A percentile compares a stretch with the other conserved stretches of the same genome.
Evolutionary conservation across 2,329 filamentous ascomycete species (phyloP).

Genomic region (Pestalotiopsis sp.): DNA sequence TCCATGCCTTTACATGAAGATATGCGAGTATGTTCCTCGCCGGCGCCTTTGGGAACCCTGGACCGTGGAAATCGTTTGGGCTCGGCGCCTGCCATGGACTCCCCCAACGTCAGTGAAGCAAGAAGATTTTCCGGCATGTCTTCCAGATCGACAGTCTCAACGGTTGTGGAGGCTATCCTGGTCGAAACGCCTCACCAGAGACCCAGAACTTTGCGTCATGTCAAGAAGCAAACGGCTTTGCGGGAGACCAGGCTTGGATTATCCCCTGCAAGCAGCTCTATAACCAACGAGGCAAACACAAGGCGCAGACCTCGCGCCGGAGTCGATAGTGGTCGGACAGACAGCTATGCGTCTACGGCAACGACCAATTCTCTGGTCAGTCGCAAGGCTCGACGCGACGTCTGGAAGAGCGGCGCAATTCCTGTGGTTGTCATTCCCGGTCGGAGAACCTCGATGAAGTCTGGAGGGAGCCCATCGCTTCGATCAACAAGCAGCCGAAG

Average conservation of each 20-base stretch:
- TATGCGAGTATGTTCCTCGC: slow-evolving; percentile 40
- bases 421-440: slow-evolving; percentile 66
- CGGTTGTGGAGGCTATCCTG: slow-evolving; percentile 60
- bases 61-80: slow-evolving; percentile 31
- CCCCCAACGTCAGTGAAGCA: slow-evolving; percentile 44
- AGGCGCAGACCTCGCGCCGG: slow-evolving; percentile 31
- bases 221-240: slow-evolving; percentile 52
- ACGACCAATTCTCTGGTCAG: slow-evolving; percentile 55
- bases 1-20: slow-evolving; percentile 49
- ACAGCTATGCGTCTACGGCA: slow-evolving; percentile 52
- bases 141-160: slow-evolving; percentile 55
- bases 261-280: slow-evolving; percentile 43
- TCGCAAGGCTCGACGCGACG: slow-evolving; percentile 57
- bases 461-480: slow-evolving; percentile 54
- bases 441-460: slow-evolving; percentile 55
- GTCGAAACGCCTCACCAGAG: slow-evolving; percentile 52
- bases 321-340: slow-evolving; percentile 35
- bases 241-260: slow-evolving; percentile 45
- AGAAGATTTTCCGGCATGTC: slow-evolving; percentile 58
- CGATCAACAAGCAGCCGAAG: slow-evolving; percentile 63
- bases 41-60: slow-evolving; percentile 24
- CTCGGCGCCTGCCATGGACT: slow-evolving; percentile 39
- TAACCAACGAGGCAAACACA: slow-evolving; percentile 34
- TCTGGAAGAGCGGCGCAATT: slow-evolving; percentile 62
- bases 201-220: slow-evolving; percentile 61